Evolutionary conservation across 139 green algal species (phyloP), one percentile per base, ranked within the genome.

Genomic region (Dunaliella primolecta): DNA sequence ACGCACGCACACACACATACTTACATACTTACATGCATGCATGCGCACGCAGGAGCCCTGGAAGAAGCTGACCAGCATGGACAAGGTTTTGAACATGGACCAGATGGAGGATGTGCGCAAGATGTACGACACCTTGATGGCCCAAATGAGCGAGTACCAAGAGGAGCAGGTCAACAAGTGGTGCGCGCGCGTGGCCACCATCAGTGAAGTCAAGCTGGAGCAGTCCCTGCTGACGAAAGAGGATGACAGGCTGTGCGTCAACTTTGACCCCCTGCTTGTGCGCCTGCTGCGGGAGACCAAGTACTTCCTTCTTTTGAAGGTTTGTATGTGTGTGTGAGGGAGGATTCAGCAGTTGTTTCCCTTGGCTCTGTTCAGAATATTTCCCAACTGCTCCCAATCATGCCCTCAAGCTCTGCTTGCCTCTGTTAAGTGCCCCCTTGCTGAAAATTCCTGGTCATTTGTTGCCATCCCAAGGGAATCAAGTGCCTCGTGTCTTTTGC

Each of bases 231-330:
- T 98, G 27, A 57, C 3, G 1, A 21, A 71, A 55, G 46, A 70
- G 0, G 80, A 86, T 34, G 70, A 70, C 71, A 31, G 23, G 75
- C 84, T 97, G 24, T 83, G 70, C 15, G 92, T 98, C 32, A 98
- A 98, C 89, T 98, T 98, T 86, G 95, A 98, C 89, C 93, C 96
- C 0, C 90, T 87, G 31, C 91, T 98, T 29, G 93, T 98, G 31
- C 86, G 88, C 20, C 90, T 98, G 84, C 91, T 98, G 85, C 89
- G 93, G 0, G 96, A 98, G 88, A 95, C 95, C 37, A 96, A 95
- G 83, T 97, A 97, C 89, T 97, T 98, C 86, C 76, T 97, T 83
- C 88, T 96, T n/a, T 87, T 96, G 31, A 88, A 92, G 76, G 83
- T 85, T 11, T 25, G 46, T 64, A 64, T n/a, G n/a, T n/a, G n/a